Base-by-base conservation (phyloP, 331 rosid species). In the Erythrophleum ivorense region DNA sequence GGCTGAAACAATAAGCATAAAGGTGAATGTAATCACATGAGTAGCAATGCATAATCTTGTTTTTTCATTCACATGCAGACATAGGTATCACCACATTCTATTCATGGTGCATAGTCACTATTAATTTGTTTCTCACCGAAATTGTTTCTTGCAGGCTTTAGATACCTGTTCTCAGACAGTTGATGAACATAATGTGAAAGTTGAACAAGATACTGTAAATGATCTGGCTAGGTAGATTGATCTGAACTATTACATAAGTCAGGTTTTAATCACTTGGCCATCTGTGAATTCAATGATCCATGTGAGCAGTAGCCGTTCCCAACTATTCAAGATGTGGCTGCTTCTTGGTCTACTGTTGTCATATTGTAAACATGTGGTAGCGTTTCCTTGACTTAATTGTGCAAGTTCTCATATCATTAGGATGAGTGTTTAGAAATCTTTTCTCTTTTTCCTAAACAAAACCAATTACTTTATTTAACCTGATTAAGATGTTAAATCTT, bases 181-280 rank as follows among this genome's bases (percentile, higher is more conserved):
- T 54, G 90, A 90, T 49, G 91, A 86, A 84, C 83, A 91, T 1
- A 78, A 79, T 64, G 87, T 89, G 83, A 92, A 92, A 82, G 87
- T 88, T 6, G 94, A 94, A 85, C 91, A 79, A 71, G 91, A 85
- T 49, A 60, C 77, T 66, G 49, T 48, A 65, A 88, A 80, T 84
- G 94, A 90, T 83, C 90, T 84, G 76, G 81, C 87, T 52, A 88
- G 88, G 79, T 88, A 80, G 81, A 85, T 76, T 77, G 84, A 87
- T 69, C 78, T 60, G 41, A 65, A 73, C 79, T 52, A 69, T 36
- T 49, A 57, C 38, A 54, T 74, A 41, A 57, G 15, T 38, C 38
- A 16, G 60, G 67, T 49, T 77, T 12, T 49, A 57, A 67, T 46
- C 64, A 65, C 76, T 54, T 36, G 77, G 45, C 69, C 82, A 69